Percentiles rank a stretch among this genome's conserved stretches.
Evolutionary conservation across 164 flowering plant genomes (phyloP).

Genomic region (Malania oleifera): DNA sequence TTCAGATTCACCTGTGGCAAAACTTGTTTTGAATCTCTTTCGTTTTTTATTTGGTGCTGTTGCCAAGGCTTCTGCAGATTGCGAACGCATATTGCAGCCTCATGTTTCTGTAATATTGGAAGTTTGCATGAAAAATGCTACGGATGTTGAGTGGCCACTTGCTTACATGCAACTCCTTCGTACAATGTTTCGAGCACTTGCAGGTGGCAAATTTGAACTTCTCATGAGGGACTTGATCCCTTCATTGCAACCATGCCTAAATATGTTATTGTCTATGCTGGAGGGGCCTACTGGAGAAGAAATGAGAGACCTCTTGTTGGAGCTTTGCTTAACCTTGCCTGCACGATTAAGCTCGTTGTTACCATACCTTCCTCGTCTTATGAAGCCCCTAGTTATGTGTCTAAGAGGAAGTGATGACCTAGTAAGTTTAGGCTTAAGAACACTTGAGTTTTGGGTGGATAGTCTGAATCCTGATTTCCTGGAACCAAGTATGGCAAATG

Average conservation of each 20-base stretch:
- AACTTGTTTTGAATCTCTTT: constrained; percentile 91
- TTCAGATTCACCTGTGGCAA: constrained; percentile 84
- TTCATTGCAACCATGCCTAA: constrained; percentile 78
- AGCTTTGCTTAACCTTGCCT: constrained; percentile 89
- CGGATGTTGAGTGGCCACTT: constrained; percentile 87
- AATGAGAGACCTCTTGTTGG: constrained; percentile 86
- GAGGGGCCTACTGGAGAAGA: constrained; percentile 97
- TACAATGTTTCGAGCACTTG: constrained; percentile 85
- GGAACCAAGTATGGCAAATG: constrained; percentile 97
- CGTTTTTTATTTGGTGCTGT: constrained; percentile 83
- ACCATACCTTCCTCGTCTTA: constrained; percentile 87
- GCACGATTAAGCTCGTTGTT: constrained; percentile 92
- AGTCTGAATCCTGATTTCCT: constrained; percentile 97
- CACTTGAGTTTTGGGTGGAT: constrained; percentile 98
- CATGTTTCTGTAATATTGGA: constrained; percentile 94
- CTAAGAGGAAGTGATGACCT: constrained; percentile 89
- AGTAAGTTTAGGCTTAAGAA: constrained; percentile 77
- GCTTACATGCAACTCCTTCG: constrained; percentile 94
- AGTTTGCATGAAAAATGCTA: constrained; percentile 84
- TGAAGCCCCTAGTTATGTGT: constrained; percentile 94
- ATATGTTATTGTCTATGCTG: constrained; percentile 87
- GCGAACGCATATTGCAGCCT: constrained; percentile 92
- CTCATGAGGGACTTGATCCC: constrained; percentile 77
- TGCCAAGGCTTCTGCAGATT: constrained; percentile 81
- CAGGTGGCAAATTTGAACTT: constrained; percentile 90